phyloP scores from a whole-genome alignment of 306 rosid genomes.

The Canavalia ensiformis region DNA sequence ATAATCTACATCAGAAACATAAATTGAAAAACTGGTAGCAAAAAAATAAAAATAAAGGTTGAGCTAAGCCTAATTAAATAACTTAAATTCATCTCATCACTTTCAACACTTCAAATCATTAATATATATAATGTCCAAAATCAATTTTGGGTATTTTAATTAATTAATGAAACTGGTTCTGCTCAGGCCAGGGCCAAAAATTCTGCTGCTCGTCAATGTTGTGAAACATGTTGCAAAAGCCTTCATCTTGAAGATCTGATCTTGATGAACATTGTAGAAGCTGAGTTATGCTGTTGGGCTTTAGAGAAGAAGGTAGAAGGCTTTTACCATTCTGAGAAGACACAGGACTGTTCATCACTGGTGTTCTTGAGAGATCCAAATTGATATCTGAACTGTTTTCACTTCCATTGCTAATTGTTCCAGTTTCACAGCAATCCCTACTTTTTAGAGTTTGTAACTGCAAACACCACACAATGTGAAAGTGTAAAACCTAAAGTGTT shows the following conservation, averaged over 20 bases:
- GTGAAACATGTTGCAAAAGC: conserved; percentile 79
- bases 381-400: conserved; percentile 83
- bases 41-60: conserved; percentile 5
- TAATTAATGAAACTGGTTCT: conserved; percentile 65
- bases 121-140: conserved; percentile 13
- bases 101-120: conserved; percentile 17
- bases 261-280: conserved; percentile 82
- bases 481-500: conserved; percentile 17
- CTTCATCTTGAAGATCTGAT: conserved; percentile 73
- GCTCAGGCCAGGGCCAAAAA: conserved; percentile 92
- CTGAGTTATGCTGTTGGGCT: conserved; percentile 75
- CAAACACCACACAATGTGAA: conserved; percentile 41
- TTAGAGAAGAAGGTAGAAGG: conserved; percentile 57
- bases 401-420: conserved; percentile 62
- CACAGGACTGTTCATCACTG: conserved; percentile 57
- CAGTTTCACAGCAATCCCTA: conserved; percentile 56
- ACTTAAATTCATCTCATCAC: conserved; percentile 19
- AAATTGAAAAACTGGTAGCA: conserved; percentile 38
- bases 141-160: background rate
- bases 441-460: conserved; percentile 70
- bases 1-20: conserved; percentile 56
- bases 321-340: conserved; percentile 62
- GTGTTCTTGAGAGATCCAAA: conserved; percentile 77
- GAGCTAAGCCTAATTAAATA: conserved; percentile 34
- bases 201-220: conserved; percentile 74